These are phyloP conservation scores for Arabidopsis arenosa DNA, from an alignment of 345 rosid species.

Conservation along the genomic window DNA sequence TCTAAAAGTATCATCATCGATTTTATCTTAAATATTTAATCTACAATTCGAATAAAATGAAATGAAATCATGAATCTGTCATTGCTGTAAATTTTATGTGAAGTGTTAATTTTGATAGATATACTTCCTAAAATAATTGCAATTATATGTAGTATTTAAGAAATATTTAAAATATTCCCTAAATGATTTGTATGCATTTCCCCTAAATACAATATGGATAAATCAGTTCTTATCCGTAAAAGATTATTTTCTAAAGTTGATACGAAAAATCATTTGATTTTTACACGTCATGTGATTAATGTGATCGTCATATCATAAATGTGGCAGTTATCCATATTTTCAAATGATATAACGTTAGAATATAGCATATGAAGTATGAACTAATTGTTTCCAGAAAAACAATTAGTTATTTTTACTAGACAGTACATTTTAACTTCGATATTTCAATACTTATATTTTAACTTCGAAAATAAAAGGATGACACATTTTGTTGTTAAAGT, in stretches of 20 bases:
- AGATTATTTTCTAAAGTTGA: conserved; percentile 1
- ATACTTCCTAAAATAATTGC: background rate
- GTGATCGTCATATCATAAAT: conserved; percentile 24
- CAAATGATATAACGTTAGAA: background rate
- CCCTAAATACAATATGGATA: conserved; percentile 3
- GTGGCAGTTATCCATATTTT: conserved; percentile 5
- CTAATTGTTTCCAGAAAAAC: too few relatives aligned
- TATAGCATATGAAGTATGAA: too few relatives aligned
- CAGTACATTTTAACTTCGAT: too few relatives aligned
- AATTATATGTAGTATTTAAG: background rate
- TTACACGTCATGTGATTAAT: conserved; percentile 25
- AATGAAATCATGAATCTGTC: conserved; percentile 3
- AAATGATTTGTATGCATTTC: conserved; percentile 3
- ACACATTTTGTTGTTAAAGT: too few relatives aligned
- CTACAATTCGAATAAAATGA: background rate
- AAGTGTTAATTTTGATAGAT: background rate
- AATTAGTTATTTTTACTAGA: too few relatives aligned
- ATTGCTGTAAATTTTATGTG: too few relatives aligned
- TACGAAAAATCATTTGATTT: background rate
- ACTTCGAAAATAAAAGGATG: too few relatives aligned
- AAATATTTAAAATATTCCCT: background rate
- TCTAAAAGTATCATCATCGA: too few relatives aligned
- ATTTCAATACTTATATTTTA: too few relatives aligned
- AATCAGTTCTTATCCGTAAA: conserved; percentile 26
- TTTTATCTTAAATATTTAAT: background rate